A percentile compares a stretch with the other conserved stretches of the same genome.
Evolutionary conservation across 768 basidiomycete genomes (phyloP).

Genomic region (Pleurotus cornucopiae): DNA sequence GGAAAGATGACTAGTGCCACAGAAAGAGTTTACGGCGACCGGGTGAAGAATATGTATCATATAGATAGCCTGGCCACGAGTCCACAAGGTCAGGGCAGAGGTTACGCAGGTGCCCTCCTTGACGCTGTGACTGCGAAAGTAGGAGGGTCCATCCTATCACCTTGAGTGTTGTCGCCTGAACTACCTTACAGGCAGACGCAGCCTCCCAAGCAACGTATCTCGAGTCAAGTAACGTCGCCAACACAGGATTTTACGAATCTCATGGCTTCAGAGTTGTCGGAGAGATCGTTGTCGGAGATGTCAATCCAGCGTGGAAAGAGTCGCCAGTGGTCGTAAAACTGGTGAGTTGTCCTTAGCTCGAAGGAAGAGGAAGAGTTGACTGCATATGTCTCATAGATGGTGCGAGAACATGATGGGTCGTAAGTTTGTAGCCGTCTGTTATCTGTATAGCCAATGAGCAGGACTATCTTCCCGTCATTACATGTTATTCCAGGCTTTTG

Average conservation of each 20-base stretch:
- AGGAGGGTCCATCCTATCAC: slow-evolving; percentile 1
- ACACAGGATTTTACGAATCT: slow-evolving; percentile 18
- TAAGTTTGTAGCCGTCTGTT: no score
- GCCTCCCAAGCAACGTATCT: slow-evolving; percentile 22
- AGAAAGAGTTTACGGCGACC: slow-evolving; percentile 17
- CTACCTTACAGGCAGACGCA: slow-evolving; percentile 22
- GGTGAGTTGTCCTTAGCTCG: slow-evolving; percentile 14
- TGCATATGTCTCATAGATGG: not conserved
- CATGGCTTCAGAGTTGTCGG: slow-evolving; percentile 21
- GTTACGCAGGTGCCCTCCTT: slow-evolving; percentile 27
- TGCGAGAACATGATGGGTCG: not conserved
- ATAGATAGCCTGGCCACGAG: slow-evolving; percentile 24
- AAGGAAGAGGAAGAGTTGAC: not conserved
- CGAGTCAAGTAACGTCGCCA: slow-evolving; percentile 20
- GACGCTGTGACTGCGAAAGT: slow-evolving; percentile 20
- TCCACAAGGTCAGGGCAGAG: slow-evolving; percentile 21
- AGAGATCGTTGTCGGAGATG: slow-evolving; percentile 21
- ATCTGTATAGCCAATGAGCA: no score
- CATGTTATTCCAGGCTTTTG: no score
- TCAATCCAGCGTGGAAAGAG: slow-evolving; percentile 25
- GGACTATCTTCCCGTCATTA: no score
- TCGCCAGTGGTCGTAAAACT: slow-evolving; percentile 23
- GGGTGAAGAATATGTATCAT: slow-evolving; percentile 24
- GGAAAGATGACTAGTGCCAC: slow-evolving; percentile 19
- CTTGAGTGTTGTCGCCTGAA: not conserved